phyloP scores from a whole-genome alignment of 2,329 filamentous ascomycete genomes.

The Cladophialophora bantiana region DNA sequence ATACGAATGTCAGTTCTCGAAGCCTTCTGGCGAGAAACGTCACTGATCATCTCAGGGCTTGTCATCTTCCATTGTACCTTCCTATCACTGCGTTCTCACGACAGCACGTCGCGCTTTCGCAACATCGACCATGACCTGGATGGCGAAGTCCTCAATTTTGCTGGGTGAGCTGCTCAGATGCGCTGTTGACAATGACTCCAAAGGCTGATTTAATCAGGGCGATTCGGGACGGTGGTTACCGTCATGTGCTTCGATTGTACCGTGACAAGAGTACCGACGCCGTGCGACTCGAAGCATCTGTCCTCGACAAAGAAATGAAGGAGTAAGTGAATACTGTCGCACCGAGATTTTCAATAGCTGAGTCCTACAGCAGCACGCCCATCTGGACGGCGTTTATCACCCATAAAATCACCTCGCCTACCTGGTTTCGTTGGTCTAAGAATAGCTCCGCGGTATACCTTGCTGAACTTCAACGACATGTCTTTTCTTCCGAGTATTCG shows the following conservation, averaged over 20 bases:
- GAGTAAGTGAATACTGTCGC: slow-evolving; percentile 45
- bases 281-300: slow-evolving; percentile 64
- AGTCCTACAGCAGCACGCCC: slow-evolving; percentile 53
- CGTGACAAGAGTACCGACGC: slow-evolving; percentile 59
- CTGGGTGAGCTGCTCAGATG: slow-evolving; percentile 50
- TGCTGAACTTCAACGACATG: slow-evolving; percentile 58
- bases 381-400: slow-evolving; percentile 68
- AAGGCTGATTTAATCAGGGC: slow-evolving; percentile 47
- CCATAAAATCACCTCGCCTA: slow-evolving; percentile 53
- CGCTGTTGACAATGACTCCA: neutral
- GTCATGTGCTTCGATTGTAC: slow-evolving; percentile 63
- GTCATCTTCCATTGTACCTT: slow-evolving; percentile 65
- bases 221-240: slow-evolving; percentile 60
- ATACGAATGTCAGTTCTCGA: slow-evolving; percentile 57
- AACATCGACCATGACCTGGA: slow-evolving; percentile 58
- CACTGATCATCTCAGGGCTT: slow-evolving; percentile 51
- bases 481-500: slow-evolving; percentile 61
- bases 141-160: slow-evolving; percentile 57
- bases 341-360: slow-evolving; percentile 4
- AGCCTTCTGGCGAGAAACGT: slow-evolving; percentile 17
- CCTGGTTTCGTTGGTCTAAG: slow-evolving; percentile 54
- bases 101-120: slow-evolving; percentile 51
- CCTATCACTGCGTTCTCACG: slow-evolving; percentile 65
- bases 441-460: slow-evolving; percentile 55
- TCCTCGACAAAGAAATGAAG: slow-evolving; percentile 60